Conservation (phyloP, 2,329 filamentous ascomycete species). For the Rhexocercosporidium sp. region DNA sequence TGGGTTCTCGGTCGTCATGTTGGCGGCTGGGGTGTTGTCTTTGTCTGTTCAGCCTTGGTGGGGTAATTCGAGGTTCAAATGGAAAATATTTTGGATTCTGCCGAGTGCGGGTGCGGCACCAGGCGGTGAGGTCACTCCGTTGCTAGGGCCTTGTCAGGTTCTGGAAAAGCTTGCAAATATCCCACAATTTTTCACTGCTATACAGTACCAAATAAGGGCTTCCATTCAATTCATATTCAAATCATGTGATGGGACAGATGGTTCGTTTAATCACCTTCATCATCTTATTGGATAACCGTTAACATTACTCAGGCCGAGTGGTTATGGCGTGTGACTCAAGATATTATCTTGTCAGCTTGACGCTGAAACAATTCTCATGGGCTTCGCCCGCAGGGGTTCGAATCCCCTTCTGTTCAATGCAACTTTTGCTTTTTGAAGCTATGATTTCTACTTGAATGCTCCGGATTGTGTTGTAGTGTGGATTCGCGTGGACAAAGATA, state of each 20-base stretch:
- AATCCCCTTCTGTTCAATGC: conserved; percentile 20
- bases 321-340: conserved; percentile 25
- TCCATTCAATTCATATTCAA: neutral
- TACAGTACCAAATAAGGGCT: neutral
- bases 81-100: conserved; percentile 18
- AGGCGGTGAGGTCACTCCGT: neutral
- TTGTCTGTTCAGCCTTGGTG: conserved; percentile 17
- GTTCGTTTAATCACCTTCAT: neutral
- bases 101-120: neutral
- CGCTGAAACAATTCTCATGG: conserved; percentile 21
- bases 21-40: conserved; percentile 14
- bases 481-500: neutral
- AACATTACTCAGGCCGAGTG: conserved; percentile 13
- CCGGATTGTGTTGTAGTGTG: neutral
- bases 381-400: conserved; percentile 20
- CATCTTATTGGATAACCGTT: neutral
- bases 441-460: neutral
- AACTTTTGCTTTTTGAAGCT: neutral
- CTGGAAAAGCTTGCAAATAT: neutral
- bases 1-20: conserved; percentile 37
- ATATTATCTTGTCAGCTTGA: conserved; percentile 7
- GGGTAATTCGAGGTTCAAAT: conserved; percentile 20
- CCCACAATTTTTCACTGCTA: neutral
- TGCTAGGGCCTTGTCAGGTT: neutral
- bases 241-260: conserved; percentile 17